A percentile compares a stretch with the other conserved stretches of the same genome.
Conservation (phyloP, 495 filamentous ascomycete genomes). For the Tuber aestivum region DNA sequence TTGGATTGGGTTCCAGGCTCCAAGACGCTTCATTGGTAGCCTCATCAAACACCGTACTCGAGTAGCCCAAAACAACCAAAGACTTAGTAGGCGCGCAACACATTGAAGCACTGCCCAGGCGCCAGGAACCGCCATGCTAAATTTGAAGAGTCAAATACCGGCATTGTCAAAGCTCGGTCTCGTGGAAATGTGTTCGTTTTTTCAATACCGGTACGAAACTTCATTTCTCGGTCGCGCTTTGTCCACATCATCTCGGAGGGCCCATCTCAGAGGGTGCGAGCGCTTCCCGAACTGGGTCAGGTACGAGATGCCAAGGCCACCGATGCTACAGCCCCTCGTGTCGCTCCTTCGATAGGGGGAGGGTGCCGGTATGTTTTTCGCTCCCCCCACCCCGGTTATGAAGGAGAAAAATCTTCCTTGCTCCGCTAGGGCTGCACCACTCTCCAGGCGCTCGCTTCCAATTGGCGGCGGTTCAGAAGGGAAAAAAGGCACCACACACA, state of each 20-base stretch:
- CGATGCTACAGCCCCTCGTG: slow-evolving; percentile 21
- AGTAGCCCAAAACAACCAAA: neutral
- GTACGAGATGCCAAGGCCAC: slow-evolving; percentile 26
- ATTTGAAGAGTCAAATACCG: neutral
- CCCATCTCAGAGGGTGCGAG: slow-evolving; percentile 30
- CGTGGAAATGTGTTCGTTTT: neutral
- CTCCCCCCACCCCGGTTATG: slow-evolving; percentile 2
- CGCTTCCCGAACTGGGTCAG: slow-evolving; percentile 34
- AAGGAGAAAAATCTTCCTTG: slow-evolving; percentile 1
- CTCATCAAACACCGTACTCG: neutral
- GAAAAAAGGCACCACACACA: neutral
- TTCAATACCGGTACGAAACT: neutral
- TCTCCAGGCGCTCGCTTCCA: neutral
- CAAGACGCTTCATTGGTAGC: neutral
- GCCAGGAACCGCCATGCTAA: neutral
- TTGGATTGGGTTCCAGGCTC: neutral
- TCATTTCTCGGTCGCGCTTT: slow-evolving; percentile 6
- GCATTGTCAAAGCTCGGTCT: neutral
- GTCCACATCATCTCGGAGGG: slow-evolving; percentile 20
- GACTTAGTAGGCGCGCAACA: neutral
- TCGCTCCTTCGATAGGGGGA: slow-evolving; percentile 33
- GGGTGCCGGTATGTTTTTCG: slow-evolving; percentile 21
- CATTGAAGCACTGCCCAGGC: neutral
- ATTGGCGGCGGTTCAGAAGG: neutral
- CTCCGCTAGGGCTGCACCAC: slow-evolving; percentile 1